Percentiles rank a stretch among this genome's conserved stretches.
Evolutionary conservation across 2,329 filamentous ascomycete genomes (phyloP).

Genomic region (Cladophialophora carrionii): DNA sequence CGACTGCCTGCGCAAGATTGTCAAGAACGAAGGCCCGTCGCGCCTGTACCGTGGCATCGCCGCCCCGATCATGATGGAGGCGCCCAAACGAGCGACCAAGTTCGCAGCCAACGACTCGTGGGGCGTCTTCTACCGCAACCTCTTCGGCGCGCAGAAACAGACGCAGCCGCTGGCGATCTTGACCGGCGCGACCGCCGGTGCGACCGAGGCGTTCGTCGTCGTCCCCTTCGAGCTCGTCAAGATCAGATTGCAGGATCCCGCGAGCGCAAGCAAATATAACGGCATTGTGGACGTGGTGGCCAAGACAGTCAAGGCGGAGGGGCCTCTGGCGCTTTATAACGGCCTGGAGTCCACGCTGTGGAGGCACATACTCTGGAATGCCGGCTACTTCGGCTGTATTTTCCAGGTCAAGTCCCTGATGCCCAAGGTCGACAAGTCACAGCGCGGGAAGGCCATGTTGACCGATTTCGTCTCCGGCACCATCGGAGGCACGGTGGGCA

Average conservation of each 20-base stretch:
- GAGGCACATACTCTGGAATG: slow-evolving; percentile 93
- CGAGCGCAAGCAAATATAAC: slow-evolving; percentile 75
- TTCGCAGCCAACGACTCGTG: slow-evolving; percentile 99
- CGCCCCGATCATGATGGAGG: slow-evolving; percentile 97
- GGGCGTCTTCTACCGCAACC: slow-evolving; percentile 88
- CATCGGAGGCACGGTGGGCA: slow-evolving; percentile 87
- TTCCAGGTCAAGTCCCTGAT: slow-evolving; percentile 90
- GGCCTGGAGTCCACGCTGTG: slow-evolving; percentile 95
- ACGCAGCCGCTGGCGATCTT: slow-evolving; percentile 89
- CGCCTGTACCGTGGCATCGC: slow-evolving; percentile 94
- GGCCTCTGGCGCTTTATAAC: slow-evolving; percentile 88
- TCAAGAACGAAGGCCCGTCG: slow-evolving; percentile 89
- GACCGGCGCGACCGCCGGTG: slow-evolving; percentile 91
- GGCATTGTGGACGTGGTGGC: slow-evolving; percentile 58
- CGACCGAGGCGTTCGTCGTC: slow-evolving; percentile 94
- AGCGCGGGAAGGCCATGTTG: slow-evolving; percentile 72
- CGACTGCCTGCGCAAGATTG: slow-evolving; percentile 97
- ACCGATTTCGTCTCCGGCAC: slow-evolving; percentile 88
- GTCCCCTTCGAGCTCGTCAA: slow-evolving; percentile 98
- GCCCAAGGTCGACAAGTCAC: slow-evolving; percentile 73
- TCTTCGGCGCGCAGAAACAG: slow-evolving; percentile 84
- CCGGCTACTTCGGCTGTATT: slow-evolving; percentile 97
- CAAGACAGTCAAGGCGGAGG: slow-evolving; percentile 79
- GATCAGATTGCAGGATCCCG: slow-evolving; percentile 95
- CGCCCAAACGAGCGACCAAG: slow-evolving; percentile 93